Percentiles rank a stretch among this genome's conserved stretches.
Evolutionary conservation across 805 yeast species (phyloP).

Genomic region (Nakazawaea molendinolei): DNA sequence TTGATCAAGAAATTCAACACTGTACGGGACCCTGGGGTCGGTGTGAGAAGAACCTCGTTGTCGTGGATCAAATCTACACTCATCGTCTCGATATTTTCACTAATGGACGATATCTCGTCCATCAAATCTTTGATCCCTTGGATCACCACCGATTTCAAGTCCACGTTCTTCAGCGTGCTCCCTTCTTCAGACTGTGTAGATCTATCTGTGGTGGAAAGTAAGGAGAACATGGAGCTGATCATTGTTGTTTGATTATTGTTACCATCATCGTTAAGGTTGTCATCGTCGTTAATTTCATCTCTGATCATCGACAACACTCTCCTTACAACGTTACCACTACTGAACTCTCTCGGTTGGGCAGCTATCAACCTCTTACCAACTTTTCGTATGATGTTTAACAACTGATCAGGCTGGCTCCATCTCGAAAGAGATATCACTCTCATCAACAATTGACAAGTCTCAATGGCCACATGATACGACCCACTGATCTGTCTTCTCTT

Average conservation of each 20-base stretch:
- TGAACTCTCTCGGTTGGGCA: slow-evolving; percentile 86
- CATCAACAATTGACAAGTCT: slow-evolving; percentile 80
- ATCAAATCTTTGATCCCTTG: slow-evolving; percentile 89
- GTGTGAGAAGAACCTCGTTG: slow-evolving; percentile 76
- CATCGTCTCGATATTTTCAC: slow-evolving; percentile 87
- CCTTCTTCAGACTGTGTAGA: slow-evolving; percentile 17
- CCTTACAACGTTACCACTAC: slow-evolving; percentile 86
- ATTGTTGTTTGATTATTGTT: slow-evolving; percentile 26
- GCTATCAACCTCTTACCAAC: slow-evolving; percentile 64
- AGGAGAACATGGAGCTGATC: slow-evolving; percentile 81
- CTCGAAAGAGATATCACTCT: slow-evolving; percentile 84
- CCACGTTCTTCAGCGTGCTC: slow-evolving; percentile 43
- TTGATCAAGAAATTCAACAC: slow-evolving; percentile 80
- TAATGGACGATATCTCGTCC: slow-evolving; percentile 84
- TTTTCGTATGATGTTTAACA: slow-evolving; percentile 63
- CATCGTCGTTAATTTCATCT: slow-evolving; percentile 68
- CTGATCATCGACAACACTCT: slow-evolving; percentile 81
- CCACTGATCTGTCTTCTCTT: slow-evolving; percentile 83
- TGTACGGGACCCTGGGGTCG: slow-evolving; percentile 91
- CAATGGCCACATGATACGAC: slow-evolving; percentile 76
- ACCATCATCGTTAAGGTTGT: slow-evolving; percentile 7
- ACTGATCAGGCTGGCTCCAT: slow-evolving; percentile 74
- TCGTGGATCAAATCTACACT: slow-evolving; percentile 93
- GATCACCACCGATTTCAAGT: slow-evolving; percentile 76
- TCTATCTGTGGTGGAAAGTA: slow-evolving; percentile 49